Evolutionary conservation across 2,329 filamentous ascomycete genomes (phyloP).

Genomic region (Stachybotrys chartarum): DNA sequence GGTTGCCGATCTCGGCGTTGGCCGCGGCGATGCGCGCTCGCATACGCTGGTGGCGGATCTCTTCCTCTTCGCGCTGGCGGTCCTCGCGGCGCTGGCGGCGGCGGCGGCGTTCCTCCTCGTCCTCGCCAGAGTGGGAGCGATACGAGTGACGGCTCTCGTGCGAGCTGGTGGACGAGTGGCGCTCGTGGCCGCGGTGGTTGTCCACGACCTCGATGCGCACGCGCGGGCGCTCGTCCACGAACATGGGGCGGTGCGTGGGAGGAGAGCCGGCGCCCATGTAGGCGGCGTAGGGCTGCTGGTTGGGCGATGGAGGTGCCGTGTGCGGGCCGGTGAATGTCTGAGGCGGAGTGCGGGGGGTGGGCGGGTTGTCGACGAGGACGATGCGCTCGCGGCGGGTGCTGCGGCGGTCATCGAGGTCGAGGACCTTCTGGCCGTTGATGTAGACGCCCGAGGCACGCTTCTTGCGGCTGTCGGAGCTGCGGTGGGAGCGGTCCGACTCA

Average conservation of each 20-base stretch:
- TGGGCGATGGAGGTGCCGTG: slow-evolving; percentile 33
- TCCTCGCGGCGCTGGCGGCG: slow-evolving; percentile 17
- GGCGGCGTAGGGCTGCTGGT: slow-evolving; percentile 10
- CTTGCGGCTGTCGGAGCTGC: slow-evolving; percentile 21
- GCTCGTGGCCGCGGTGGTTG: slow-evolving; percentile 23
- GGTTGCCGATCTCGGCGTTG: slow-evolving; percentile 34
- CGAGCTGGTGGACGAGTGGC: slow-evolving; percentile 28
- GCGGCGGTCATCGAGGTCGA: slow-evolving; percentile 24
- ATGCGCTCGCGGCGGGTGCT: slow-evolving; percentile 31
- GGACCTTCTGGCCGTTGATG: slow-evolving; percentile 27
- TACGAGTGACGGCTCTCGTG: slow-evolving; percentile 23
- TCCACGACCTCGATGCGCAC: slow-evolving; percentile 32
- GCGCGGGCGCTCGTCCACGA: slow-evolving; percentile 26
- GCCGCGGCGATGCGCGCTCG: slow-evolving; percentile 29
- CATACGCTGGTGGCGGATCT: slow-evolving; percentile 16
- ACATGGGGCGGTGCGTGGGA: slow-evolving; percentile 22
- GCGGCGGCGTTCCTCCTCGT: slow-evolving; percentile 18
- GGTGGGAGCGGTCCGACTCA: slow-evolving; percentile 26
- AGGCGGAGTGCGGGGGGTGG: slow-evolving; percentile 39
- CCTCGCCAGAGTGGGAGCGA: slow-evolving; percentile 14
- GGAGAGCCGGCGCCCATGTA: slow-evolving; percentile 17
- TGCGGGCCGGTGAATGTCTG: slow-evolving; percentile 29
- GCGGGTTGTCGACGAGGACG: slow-evolving; percentile 36
- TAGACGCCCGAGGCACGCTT: slow-evolving; percentile 26
- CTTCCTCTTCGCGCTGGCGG: slow-evolving; percentile 15